Evolutionary conservation across 768 basidiomycete genomes (phyloP), one percentile per base, ranked within the genome.

Genomic region (Amanita phalloides): DNA sequence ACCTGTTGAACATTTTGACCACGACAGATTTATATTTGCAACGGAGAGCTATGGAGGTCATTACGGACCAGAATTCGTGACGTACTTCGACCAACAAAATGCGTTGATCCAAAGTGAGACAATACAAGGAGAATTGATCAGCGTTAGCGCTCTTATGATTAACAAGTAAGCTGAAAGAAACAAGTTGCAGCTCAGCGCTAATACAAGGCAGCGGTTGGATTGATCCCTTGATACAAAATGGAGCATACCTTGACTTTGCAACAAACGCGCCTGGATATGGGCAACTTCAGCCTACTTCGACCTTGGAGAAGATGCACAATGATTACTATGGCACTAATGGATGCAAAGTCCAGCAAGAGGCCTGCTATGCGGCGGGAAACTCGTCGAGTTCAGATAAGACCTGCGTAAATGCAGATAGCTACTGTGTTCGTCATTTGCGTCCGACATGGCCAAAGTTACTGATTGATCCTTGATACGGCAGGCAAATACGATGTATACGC

Each of bases 31-130:
- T 56, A 74, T 81, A 35, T 71, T 84, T 43, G 73, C 79, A 2
- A 82, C 82, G 5, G 82, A 85, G 59, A 81, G 79, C 47, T 85
- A 82, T 50, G 82, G 82, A 5, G 81, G 82, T 0, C 81, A 84
- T 58, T 84, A 82, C 59, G 82, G 78, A 0, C 81, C 82, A 3
- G 70, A 69, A 46, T 83, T 84, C 54, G 79, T 81, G 28, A 77
- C 77, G 4, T 83, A 73, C 58, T 84, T 86, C 58, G 70, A 82
- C 32, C 64, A 81, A 51, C 82, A 85, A 61, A 85, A 83, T 45
- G 64, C 65, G 0, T 63, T 71, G 47, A 83, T 84, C 48, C 56
- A 65, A 7, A 59, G 58, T 6, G 75, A 76, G 5, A 51, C 57
- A 3, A 55, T 82, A 5, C 39, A 71, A 21, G 83, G 77, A 1